phyloP scores from a whole-genome alignment of 2,329 filamentous ascomycete genomes.

The Immersiporthe knoxdaviesiana region DNA sequence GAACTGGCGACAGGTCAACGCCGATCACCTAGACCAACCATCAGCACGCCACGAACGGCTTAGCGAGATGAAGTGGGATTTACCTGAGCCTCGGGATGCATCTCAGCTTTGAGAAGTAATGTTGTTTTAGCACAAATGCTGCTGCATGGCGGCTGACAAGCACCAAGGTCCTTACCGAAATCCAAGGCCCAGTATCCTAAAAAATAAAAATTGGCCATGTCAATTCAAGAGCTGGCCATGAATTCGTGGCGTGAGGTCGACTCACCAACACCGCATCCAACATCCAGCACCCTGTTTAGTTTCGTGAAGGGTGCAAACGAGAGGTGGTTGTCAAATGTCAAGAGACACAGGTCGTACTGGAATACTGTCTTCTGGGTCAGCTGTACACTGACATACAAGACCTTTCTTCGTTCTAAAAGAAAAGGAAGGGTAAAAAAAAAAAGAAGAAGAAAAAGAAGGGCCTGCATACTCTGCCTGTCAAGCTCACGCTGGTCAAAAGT shows the following conservation, averaged over 20 bases:
- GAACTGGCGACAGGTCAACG: constrained; percentile 35
- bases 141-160: not conserved
- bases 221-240: constrained; percentile 14
- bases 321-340: constrained; percentile 48
- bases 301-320: constrained; percentile 49
- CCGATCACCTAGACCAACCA: constrained; percentile 32
- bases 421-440: not conserved
- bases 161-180: constrained; percentile 33
- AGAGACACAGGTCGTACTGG: constrained; percentile 44
- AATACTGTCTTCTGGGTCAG: constrained; percentile 34
- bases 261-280: constrained; percentile 54
- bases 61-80: not conserved
- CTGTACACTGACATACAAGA: not conserved
- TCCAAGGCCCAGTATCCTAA: constrained; percentile 37
- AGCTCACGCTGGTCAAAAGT: constrained; percentile 40
- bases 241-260: not conserved
- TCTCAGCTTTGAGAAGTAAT: constrained; percentile 33
- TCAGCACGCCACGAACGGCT: constrained; percentile 1
- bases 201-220: constrained; percentile 15
- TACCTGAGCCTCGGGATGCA: constrained; percentile 35
- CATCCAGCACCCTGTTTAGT: constrained; percentile 49
- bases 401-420: too few relatives aligned
- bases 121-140: constrained; percentile 9
- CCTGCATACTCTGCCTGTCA: constrained; percentile 38
- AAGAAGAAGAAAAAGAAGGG: too few relatives aligned